Evolutionary conservation across 2,329 filamentous ascomycete species (phyloP).

Genomic region (Fusarium sp.): DNA sequence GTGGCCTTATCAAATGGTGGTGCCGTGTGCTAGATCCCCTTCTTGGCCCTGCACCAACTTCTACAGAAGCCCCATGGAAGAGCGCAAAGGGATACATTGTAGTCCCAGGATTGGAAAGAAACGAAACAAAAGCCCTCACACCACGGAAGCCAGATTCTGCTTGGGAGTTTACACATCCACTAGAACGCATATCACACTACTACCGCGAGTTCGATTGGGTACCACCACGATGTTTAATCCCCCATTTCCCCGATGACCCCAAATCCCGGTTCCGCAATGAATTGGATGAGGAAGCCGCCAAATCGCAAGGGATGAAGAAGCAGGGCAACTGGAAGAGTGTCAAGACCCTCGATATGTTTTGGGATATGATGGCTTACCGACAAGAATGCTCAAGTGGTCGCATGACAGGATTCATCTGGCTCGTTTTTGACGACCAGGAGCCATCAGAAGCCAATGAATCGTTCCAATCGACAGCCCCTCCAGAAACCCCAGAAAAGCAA

Average conservation of each 20-base stretch:
- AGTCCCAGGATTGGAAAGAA: slow-evolving; percentile 86
- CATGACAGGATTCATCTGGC: slow-evolving; percentile 94
- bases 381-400: slow-evolving; percentile 96
- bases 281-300: slow-evolving; percentile 83
- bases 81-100: slow-evolving; percentile 82
- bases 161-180: slow-evolving; percentile 79
- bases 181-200: slow-evolving; percentile 74
- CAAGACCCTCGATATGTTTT: slow-evolving; percentile 88
- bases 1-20: slow-evolving; percentile 95
- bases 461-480: slow-evolving; percentile 45
- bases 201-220: slow-evolving; percentile 69
- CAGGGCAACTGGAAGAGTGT: slow-evolving; percentile 85
- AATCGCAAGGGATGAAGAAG: slow-evolving; percentile 65
- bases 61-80: slow-evolving; percentile 55
- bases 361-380: slow-evolving; percentile 97
- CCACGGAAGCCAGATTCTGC: slow-evolving; percentile 66
- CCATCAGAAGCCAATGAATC: slow-evolving; percentile 24
- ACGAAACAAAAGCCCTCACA: slow-evolving; percentile 84
- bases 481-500: slow-evolving; percentile 53
- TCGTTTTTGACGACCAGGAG: slow-evolving; percentile 76
- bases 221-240: slow-evolving; percentile 86
- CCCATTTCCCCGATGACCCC: slow-evolving; percentile 93
- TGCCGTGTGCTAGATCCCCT: slow-evolving; percentile 87
- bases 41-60: slow-evolving; percentile 61
- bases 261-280: slow-evolving; percentile 92